Evolutionary conservation across 768 basidiomycete species (phyloP).

Genomic region (Phallus indusiatus): DNA sequence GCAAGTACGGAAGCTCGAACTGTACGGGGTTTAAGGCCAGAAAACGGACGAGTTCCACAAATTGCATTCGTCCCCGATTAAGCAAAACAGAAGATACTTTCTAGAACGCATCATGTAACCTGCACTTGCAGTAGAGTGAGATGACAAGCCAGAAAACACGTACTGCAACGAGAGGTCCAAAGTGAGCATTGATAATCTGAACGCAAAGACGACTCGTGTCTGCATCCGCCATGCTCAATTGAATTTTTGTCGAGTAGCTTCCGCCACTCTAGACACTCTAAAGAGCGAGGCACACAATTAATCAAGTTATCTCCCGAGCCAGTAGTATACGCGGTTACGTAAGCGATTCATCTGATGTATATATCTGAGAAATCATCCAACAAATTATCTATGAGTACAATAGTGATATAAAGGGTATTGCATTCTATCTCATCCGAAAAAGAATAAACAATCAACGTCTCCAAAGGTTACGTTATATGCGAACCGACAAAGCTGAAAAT

Average conservation of each 20-base stretch:
- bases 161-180: slow-evolving; percentile 59
- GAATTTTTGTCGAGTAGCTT: background rate
- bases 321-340: too few relatives aligned
- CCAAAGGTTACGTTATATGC: background rate
- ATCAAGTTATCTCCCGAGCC: too few relatives aligned
- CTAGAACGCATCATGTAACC: slow-evolving; percentile 27
- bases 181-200: slow-evolving; percentile 55
- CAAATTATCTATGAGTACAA: background rate
- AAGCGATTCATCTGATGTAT: background rate
- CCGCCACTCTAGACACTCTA: background rate
- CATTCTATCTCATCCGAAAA: background rate
- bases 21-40: slow-evolving; percentile 55
- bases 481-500: background rate
- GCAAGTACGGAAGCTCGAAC: slow-evolving; percentile 64
- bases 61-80: slow-evolving; percentile 73
- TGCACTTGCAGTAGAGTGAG: background rate
- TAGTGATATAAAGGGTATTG: background rate
- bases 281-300: too few relatives aligned
- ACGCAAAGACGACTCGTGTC: slow-evolving; percentile 52
- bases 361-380: too few relatives aligned
- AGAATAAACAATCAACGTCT: background rate
- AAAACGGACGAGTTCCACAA: slow-evolving; percentile 58
- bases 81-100: slow-evolving; percentile 64
- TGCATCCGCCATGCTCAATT: slow-evolving; percentile 47
- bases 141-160: slow-evolving; percentile 17